A percentile compares a stretch with the other conserved stretches of the same genome.
These are phyloP conservation scores for Suillus tomentosus DNA, from an alignment of 768 basidiomycete species.

Conservation along the genomic window DNA sequence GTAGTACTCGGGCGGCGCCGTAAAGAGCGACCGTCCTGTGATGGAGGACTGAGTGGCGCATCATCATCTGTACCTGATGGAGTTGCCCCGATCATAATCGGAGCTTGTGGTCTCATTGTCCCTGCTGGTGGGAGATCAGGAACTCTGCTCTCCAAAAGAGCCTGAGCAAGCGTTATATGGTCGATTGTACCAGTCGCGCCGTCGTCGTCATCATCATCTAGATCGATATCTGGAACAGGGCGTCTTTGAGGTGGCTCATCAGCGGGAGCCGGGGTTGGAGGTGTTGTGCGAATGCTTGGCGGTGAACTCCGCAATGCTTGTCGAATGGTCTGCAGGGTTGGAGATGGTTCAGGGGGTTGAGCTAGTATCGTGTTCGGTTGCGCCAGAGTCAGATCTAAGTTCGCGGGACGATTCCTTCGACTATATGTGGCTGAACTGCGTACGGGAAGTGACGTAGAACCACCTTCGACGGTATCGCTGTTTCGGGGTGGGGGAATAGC, in stretches of 20 bases:
- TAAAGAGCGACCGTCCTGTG: conserved; percentile 45
- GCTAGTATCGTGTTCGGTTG: conserved; percentile 34
- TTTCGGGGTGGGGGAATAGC: conserved; percentile 36
- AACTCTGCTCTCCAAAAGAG: conserved; percentile 75
- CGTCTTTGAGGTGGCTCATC: conserved; percentile 36
- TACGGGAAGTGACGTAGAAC: conserved; percentile 29
- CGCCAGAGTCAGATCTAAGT: conserved; percentile 60
- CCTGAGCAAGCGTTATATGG: conserved; percentile 70
- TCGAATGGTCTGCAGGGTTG: conserved; percentile 64
- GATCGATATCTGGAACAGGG: conserved; percentile 43
- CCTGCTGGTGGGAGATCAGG: conserved; percentile 76
- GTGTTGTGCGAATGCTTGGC: conserved; percentile 27
- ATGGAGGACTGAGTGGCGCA: conserved; percentile 44
- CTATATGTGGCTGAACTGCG: conserved; percentile 33
- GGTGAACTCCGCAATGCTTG: conserved; percentile 59
- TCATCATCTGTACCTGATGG: conserved; percentile 47
- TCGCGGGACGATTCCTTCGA: conserved; percentile 63
- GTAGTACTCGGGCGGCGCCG: conserved; percentile 31
- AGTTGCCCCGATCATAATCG: conserved; percentile 61
- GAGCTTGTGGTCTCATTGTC: conserved; percentile 62
- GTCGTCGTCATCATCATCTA: conserved; percentile 61
- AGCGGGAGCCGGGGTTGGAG: conserved; percentile 20
- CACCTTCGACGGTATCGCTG: conserved; percentile 23
- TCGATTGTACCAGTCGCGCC: conserved; percentile 47
- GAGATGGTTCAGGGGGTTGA: conserved; percentile 54